These are phyloP conservation scores for Westerdykella sp. DNA, from an alignment of 2,329 filamentous ascomycete genomes.

Conservation along the genomic window DNA sequence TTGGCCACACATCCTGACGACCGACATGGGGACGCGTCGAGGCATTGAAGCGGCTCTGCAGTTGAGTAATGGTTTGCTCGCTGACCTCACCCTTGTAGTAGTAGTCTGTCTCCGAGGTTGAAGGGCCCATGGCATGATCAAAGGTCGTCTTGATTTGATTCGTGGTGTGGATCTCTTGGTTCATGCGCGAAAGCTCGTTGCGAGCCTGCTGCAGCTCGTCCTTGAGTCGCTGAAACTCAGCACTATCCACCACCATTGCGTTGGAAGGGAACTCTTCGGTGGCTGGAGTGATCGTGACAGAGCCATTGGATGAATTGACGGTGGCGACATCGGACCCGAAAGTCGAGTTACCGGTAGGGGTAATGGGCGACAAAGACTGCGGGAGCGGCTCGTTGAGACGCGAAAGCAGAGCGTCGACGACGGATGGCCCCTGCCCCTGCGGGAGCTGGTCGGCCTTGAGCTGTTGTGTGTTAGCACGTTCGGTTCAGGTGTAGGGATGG, in stretches of 20 bases:
- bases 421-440: constrained; percentile 18
- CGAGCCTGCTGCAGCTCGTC: constrained; percentile 65
- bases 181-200: constrained; percentile 63
- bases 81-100: constrained; percentile 41
- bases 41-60: constrained; percentile 49
- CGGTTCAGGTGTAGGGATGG: neutral
- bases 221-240: constrained; percentile 63
- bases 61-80: constrained; percentile 46
- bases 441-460: constrained; percentile 40
- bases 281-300: constrained; percentile 58
- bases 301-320: constrained; percentile 48
- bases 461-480: constrained; percentile 39
- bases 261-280: constrained; percentile 48
- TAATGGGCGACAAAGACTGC: constrained; percentile 1
- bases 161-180: constrained; percentile 62
- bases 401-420: constrained; percentile 61
- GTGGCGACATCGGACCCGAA: constrained; percentile 40
- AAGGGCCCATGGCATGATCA: constrained; percentile 49
- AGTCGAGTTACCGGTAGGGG: constrained; percentile 50
- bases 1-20: constrained; percentile 48
- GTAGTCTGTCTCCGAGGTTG: constrained; percentile 45
- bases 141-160: constrained; percentile 55
- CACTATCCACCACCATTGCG: constrained; percentile 37
- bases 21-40: constrained; percentile 38
- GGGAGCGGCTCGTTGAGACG: constrained; percentile 58